Base-by-base conservation (phyloP, 2,329 filamentous ascomycete genomes). In the Cephalotrichum gorgonifer region DNA sequence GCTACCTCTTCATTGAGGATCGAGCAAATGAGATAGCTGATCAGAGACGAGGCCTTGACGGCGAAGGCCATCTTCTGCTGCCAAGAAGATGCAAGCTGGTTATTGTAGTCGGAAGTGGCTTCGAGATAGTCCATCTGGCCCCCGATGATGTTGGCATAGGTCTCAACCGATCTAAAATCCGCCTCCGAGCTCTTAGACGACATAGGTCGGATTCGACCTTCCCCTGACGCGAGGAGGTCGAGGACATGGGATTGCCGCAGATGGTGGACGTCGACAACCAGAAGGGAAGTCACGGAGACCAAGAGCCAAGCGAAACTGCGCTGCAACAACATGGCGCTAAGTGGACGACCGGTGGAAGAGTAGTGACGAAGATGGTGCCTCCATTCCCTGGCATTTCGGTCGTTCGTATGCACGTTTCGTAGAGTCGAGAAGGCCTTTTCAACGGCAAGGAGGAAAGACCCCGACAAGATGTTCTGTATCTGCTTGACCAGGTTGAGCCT, bases 341-440 rank as follows among this genome's bases (percentile, higher is more conserved):
- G 69, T 1, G 94, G 91, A 20, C 88, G 79, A 9, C 86, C 86
- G 51, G 80, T 76, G 15, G 82, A 78, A 26, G 87, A 81, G 67
- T 97, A 98, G 53, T 90, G 86, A 42, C 85, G 86, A 50, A 88
- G 70, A 64, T 88, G 88, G 54, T 84, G 81, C 67, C 86, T 94
- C 93, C 93, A 98, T 55, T 95, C 86, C 58, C 82, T 85, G 20
- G 87, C 71, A 26, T 77, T 69, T 44, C 76, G 74, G 53, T 86
- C 82, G 23, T 80, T 70, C 26, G 76, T 76, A 55, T 80, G 81
- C 2, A 84, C 78, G 64, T 94, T 95, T 49, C 91, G 85, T 54
- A 97, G 86, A 8, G 87, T 89, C 8, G 91, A 96, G 51, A 95
- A 84, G 8, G 89, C 86, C 0, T 88, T 88, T 67, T 97, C 93